phyloP scores from a whole-genome alignment of 2,329 filamentous ascomycete genomes.

The Arthrobotrys sinensis region DNA sequence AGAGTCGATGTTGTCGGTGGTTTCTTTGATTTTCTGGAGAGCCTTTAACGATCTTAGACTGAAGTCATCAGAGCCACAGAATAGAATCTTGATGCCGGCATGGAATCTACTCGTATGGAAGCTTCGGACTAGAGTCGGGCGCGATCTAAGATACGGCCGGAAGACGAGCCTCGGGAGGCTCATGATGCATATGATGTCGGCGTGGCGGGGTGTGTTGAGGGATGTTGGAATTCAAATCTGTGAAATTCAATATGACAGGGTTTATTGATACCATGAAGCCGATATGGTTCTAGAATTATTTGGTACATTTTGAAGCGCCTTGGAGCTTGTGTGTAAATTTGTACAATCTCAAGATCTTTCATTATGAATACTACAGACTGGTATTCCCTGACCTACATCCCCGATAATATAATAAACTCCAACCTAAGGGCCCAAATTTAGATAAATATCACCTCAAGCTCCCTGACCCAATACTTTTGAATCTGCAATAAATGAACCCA shows the following conservation, averaged over 20 bases:
- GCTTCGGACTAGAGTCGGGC: slow-evolving; percentile 1
- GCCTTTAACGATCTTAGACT: slow-evolving; percentile 83
- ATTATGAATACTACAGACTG: not conserved
- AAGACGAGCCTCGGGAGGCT: slow-evolving; percentile 16
- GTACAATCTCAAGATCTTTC: not conserved
- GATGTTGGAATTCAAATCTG: slow-evolving; percentile 50
- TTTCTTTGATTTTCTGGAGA: slow-evolving; percentile 74
- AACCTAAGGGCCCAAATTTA: not conserved
- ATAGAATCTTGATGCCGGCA: slow-evolving; percentile 79
- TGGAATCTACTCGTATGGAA: slow-evolving; percentile 32
- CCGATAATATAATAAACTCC: not conserved
- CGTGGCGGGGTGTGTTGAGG: slow-evolving; percentile 38
- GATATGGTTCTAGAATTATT: not conserved
- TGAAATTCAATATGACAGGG: not conserved
- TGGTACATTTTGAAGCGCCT: no score
- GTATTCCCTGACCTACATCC: not conserved
- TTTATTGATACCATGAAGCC: not conserved
- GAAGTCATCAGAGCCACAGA: slow-evolving; percentile 94
- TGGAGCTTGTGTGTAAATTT: not conserved
- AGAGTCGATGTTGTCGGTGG: slow-evolving; percentile 75
- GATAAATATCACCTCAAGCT: not conserved
- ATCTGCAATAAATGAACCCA: not conserved
- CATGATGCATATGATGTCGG: slow-evolving; percentile 16
- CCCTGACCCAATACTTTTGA: not conserved
- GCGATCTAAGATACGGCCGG: slow-evolving; percentile 4